Conservation (phyloP, 305 asterid genomes). For the Ajuga reptans region DNA sequence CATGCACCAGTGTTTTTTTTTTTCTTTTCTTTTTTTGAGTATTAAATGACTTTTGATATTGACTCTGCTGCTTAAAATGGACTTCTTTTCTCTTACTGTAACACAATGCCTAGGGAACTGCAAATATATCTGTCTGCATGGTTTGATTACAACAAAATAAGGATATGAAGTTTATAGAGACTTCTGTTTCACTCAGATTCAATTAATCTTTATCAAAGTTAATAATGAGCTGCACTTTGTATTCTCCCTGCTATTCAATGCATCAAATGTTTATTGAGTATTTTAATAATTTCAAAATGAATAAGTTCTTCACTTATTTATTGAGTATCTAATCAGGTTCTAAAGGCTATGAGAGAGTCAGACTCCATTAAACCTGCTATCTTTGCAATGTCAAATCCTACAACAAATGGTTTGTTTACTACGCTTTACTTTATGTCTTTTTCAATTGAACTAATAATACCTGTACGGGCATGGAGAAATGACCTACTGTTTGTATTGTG, state of each 20-base stretch:
- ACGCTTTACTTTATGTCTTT: constrained; percentile 3
- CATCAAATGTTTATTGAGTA: background rate
- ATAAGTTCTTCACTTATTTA: constrained; percentile 22
- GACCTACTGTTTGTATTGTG: constrained; percentile 20
- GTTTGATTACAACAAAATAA: background rate
- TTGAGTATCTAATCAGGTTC: constrained; percentile 54
- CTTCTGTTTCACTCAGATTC: background rate
- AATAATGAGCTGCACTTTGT: constrained; percentile 7
- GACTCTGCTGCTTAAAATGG: background rate
- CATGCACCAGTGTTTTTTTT: constrained; percentile 1
- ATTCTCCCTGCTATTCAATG: background rate
- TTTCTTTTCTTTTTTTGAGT: background rate
- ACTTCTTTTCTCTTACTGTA: constrained; percentile 2
- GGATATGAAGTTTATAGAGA: background rate
- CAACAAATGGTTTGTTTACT: constrained; percentile 63
- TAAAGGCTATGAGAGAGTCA: constrained; percentile 84
- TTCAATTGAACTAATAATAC: constrained; percentile 9
- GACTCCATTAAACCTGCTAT: constrained; percentile 87
- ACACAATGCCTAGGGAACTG: background rate
- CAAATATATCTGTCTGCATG: background rate
- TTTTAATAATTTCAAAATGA: background rate
- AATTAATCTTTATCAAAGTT: background rate
- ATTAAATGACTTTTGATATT: background rate
- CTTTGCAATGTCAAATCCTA: constrained; percentile 98
- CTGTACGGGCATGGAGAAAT: constrained; percentile 10